Percentiles rank a stretch among this genome's conserved stretches.
phyloP scores from a whole-genome alignment of 2,329 filamentous ascomycete genomes.

The Trichoderma sp. region DNA sequence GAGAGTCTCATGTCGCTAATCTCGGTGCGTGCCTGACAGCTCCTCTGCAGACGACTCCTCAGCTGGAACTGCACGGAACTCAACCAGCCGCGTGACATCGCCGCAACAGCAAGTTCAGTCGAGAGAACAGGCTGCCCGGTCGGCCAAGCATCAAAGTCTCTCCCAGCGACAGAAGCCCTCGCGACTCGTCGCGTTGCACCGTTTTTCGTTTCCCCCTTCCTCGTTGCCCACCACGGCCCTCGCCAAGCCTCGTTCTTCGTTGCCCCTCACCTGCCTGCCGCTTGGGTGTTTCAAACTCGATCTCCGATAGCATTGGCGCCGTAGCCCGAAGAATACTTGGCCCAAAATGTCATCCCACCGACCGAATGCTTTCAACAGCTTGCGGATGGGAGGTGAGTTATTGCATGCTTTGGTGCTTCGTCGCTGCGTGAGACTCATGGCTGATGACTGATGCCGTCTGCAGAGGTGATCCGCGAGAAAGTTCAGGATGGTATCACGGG shows the following conservation, averaged over 20 bases:
- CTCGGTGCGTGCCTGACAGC: slow-evolving; percentile 14
- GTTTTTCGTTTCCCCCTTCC: slow-evolving; percentile 28
- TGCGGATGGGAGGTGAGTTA: slow-evolving; percentile 95
- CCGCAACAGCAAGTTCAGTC: background rate
- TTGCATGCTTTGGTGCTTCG: background rate
- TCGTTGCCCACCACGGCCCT: slow-evolving; percentile 45
- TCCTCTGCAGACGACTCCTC: slow-evolving; percentile 3
- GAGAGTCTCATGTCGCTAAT: slow-evolving; percentile 21
- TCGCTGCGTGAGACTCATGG: background rate
- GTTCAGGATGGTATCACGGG: slow-evolving; percentile 97
- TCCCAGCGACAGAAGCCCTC: slow-evolving; percentile 12
- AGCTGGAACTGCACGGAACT: slow-evolving; percentile 9
- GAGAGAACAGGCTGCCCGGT: slow-evolving; percentile 2
- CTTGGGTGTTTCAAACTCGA: slow-evolving; percentile 33
- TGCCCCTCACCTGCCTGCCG: slow-evolving; percentile 37
- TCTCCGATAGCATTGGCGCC: slow-evolving; percentile 35
- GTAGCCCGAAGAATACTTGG: slow-evolving; percentile 35
- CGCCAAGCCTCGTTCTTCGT: slow-evolving; percentile 36
- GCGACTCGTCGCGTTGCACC: slow-evolving; percentile 24
- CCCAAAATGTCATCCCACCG: slow-evolving; percentile 81
- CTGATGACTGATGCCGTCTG: background rate
- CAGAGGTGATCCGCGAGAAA: slow-evolving; percentile 98
- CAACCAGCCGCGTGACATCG: slow-evolving; percentile 21
- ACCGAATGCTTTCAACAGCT: slow-evolving; percentile 79
- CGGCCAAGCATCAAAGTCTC: slow-evolving; percentile 12